These are phyloP conservation scores for Microbotryum silenes-acaulis DNA, from an alignment of 1,284 basidiomycete species.

Conservation along the genomic window DNA sequence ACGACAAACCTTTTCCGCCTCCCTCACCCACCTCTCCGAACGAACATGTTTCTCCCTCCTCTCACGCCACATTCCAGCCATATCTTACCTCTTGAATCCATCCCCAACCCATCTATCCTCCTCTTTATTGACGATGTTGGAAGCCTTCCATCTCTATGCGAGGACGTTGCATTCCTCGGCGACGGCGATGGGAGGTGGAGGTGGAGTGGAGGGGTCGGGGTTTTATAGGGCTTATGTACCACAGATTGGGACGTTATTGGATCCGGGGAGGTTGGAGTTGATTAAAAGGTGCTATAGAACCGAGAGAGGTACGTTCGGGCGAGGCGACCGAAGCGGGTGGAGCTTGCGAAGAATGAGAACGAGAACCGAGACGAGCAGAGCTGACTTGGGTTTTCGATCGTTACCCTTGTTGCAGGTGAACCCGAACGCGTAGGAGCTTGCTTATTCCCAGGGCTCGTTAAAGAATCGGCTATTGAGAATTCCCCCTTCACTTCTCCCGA, in stretches of 20 bases:
- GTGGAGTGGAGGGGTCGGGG: constrained; percentile 48
- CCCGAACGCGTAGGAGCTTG: constrained; percentile 64
- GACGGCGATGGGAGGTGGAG: constrained; percentile 37
- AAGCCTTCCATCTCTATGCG: constrained; percentile 63
- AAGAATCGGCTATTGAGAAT: constrained; percentile 46
- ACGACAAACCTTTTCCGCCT: constrained; percentile 71
- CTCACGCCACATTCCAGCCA: constrained; percentile 56
- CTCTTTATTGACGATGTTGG: constrained; percentile 48
- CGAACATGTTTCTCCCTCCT: constrained; percentile 59
- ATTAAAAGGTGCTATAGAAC: constrained; percentile 65
- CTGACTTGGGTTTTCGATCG: too few relatives aligned
- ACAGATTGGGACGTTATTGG: constrained; percentile 55
- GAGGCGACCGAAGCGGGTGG: too few relatives aligned
- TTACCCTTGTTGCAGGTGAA: constrained; percentile 39
- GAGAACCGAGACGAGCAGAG: too few relatives aligned
- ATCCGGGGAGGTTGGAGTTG: constrained; percentile 45
- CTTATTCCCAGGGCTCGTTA: constrained; percentile 73
- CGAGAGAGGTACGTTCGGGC: constrained; percentile 48
- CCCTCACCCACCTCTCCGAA: constrained; percentile 61
- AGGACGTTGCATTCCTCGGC: constrained; percentile 66
- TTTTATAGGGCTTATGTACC: constrained; percentile 65
- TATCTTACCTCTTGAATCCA: constrained; percentile 48
- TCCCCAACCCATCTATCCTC: constrained; percentile 38
- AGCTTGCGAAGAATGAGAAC: too few relatives aligned
- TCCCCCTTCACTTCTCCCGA: constrained; percentile 16